phyloP scores from a whole-genome alignment of 352 stramenopile species.

The Phytophthora ramorum region DNA sequence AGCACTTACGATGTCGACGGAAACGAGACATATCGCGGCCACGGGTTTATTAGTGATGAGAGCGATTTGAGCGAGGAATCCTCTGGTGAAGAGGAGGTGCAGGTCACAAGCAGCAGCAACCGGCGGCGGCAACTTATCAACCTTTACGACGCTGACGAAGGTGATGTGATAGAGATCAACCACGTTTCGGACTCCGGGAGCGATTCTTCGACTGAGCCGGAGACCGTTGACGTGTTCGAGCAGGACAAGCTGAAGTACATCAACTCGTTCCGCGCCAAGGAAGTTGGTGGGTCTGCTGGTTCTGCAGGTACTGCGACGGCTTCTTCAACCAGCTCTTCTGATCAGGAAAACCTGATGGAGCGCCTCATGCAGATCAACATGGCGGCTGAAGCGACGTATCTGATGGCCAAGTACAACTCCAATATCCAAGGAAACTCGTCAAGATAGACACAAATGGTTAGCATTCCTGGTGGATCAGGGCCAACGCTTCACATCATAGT shows the following conservation, averaged over 20 bases:
- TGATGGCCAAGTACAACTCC: constrained; percentile 78
- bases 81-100: constrained; percentile 28
- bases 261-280: constrained; percentile 56
- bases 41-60: constrained; percentile 30
- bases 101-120: constrained; percentile 8
- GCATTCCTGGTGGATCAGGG: not conserved
- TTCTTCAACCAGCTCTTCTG: constrained; percentile 25
- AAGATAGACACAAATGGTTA: constrained; percentile 12
- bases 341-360: constrained; percentile 63
- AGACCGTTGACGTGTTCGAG: constrained; percentile 50
- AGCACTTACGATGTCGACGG: constrained; percentile 36
- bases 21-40: constrained; percentile 37
- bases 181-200: constrained; percentile 30
- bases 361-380: constrained; percentile 73
- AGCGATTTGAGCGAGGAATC: constrained; percentile 34
- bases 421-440: constrained; percentile 44
- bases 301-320: constrained; percentile 12
- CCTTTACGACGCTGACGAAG: constrained; percentile 47
- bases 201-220: constrained; percentile 27
- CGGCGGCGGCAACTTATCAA: constrained; percentile 15
- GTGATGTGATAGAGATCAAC: constrained; percentile 48
- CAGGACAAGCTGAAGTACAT: constrained; percentile 75
- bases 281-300: constrained; percentile 1
- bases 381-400: constrained; percentile 69
- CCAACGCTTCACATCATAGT: not conserved